Evolutionary conservation across 495 filamentous ascomycete genomes (phyloP).

Genomic region (Platismatia glauca): DNA sequence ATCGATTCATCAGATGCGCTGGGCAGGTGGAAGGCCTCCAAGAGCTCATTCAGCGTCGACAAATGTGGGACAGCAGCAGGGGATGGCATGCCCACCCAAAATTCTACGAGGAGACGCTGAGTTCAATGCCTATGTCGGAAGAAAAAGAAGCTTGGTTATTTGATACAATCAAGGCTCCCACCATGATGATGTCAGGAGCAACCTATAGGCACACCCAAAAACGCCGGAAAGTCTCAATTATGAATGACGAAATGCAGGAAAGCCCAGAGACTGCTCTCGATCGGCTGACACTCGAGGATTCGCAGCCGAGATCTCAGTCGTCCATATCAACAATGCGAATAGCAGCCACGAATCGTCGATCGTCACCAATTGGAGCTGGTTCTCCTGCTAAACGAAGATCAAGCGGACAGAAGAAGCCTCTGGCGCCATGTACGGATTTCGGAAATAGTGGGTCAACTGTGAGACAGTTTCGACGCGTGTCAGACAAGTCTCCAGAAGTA

Average conservation of each 20-base stretch:
- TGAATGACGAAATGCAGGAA: constrained; percentile 12
- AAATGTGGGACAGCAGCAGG: constrained; percentile 63
- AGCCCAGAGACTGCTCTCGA: constrained; percentile 36
- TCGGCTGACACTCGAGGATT: constrained; percentile 34
- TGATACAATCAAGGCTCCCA: constrained; percentile 74
- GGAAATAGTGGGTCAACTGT: constrained; percentile 86
- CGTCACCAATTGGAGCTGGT: constrained; percentile 27
- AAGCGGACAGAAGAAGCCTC: constrained; percentile 59
- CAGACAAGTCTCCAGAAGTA: constrained; percentile 48
- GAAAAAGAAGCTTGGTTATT: constrained; percentile 95
- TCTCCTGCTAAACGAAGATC: constrained; percentile 41
- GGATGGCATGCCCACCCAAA: constrained; percentile 53
- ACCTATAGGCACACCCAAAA: constrained; percentile 30
- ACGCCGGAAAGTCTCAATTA: constrained; percentile 18
- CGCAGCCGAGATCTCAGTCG: constrained; percentile 33
- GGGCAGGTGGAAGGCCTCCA: constrained; percentile 76
- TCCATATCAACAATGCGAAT: too few species aligned
- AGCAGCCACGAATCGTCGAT: constrained; percentile 45
- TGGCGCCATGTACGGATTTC: constrained; percentile 77
- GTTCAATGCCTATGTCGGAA: constrained; percentile 56
- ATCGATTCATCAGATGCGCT: constrained; percentile 79
- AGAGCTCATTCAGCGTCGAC: constrained; percentile 78
- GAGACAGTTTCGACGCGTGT: constrained; percentile 81
- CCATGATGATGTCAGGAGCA: constrained; percentile 37
- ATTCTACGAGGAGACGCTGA: constrained; percentile 86